Evolutionary conservation across 192 early-diverging fungal genomes (phyloP).

Genomic region (Haplosporangium gracile): DNA sequence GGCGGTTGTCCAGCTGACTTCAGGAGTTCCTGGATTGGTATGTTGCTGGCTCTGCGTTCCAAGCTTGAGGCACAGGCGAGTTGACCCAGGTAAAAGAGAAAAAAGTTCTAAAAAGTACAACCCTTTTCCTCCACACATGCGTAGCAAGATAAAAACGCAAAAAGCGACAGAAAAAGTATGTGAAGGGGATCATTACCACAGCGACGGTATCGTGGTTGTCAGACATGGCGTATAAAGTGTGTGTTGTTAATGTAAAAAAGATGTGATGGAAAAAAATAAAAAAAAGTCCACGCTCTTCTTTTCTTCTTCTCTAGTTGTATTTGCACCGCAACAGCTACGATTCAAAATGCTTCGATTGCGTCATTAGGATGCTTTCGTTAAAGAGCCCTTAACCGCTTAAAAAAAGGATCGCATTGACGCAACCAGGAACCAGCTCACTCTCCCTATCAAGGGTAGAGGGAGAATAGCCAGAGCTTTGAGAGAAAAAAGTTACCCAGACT

Average conservation of each 20-base stretch:
- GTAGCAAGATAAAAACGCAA: conserved; percentile 4
- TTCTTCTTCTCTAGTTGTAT: background rate
- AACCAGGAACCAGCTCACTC: background rate
- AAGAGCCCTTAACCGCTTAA: background rate
- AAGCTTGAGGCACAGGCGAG: background rate
- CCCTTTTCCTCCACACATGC: background rate
- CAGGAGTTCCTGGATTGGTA: conserved; percentile 5
- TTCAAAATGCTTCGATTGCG: background rate
- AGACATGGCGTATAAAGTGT: conserved; percentile 29
- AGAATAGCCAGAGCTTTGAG: background rate
- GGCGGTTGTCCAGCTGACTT: conserved; percentile 2
- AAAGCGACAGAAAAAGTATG: background rate
- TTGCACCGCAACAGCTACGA: conserved; percentile 1
- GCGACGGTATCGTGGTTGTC: conserved; percentile 50
- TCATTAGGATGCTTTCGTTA: background rate
- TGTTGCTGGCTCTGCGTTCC: background rate
- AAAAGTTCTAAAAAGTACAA: background rate
- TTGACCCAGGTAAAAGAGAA: background rate
- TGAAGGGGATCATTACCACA: conserved; percentile 19
- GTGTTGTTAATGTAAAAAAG: background rate
- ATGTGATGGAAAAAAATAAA: conserved; percentile 22
- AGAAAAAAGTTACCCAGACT: too few species aligned
- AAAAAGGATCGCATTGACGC: background rate
- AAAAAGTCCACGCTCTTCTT: background rate
- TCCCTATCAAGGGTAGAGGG: background rate